Conservation (phyloP, 306 rosid genomes). For the Gleditsia sinensis region DNA sequence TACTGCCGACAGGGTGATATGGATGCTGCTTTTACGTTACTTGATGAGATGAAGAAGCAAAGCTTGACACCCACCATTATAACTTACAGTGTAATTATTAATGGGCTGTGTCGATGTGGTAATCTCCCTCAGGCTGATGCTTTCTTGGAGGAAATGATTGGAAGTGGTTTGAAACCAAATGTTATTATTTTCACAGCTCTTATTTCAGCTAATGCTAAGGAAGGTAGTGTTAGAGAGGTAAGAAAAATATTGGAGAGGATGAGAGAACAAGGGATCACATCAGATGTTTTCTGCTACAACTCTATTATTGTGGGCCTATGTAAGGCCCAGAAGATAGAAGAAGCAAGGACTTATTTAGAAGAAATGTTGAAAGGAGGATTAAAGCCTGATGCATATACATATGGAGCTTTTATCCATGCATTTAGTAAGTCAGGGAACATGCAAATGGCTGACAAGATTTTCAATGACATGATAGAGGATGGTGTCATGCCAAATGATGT, state of each 20-base stretch:
- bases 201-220: conserved; percentile 28
- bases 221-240: conserved; percentile 21
- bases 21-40: conserved; percentile 16
- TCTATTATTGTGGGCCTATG: conserved; percentile 28
- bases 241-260: conserved; percentile 24
- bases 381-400: conserved; percentile 31
- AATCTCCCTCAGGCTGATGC: conserved; percentile 17
- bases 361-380: conserved; percentile 14
- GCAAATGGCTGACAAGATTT: conserved; percentile 32
- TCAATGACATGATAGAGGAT: conserved; percentile 17
- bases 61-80: background rate
- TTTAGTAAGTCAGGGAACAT: conserved; percentile 21
- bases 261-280: conserved; percentile 10
- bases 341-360: conserved; percentile 3
- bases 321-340: conserved; percentile 32
- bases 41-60: conserved; percentile 27
- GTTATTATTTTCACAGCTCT: conserved; percentile 21
- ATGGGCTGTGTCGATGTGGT: conserved; percentile 25
- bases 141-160: conserved; percentile 28
- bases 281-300: conserved; percentile 28
- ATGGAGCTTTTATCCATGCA: conserved; percentile 34
- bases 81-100: conserved; percentile 28
- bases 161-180: conserved; percentile 27
- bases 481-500: conserved; percentile 24
- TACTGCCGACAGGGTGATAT: conserved; percentile 22